These are phyloP conservation scores for Melocanna baccifera DNA, from an alignment of 176 grass and related monocot species.

Conservation along the genomic window DNA sequence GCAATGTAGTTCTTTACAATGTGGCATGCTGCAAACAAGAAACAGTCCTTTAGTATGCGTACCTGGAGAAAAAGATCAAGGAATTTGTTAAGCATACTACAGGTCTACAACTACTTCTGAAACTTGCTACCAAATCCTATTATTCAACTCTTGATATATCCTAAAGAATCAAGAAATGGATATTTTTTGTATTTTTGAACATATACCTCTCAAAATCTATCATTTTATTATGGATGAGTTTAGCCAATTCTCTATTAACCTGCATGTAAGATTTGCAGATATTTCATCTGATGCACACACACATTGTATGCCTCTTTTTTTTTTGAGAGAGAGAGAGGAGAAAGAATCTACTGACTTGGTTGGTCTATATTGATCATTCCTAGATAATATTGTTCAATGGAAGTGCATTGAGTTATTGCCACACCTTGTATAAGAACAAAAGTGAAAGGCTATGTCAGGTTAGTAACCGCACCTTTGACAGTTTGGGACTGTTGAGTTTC, in stretches of 20 bases:
- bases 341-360: neutral
- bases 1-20: constrained; percentile 93
- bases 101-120: neutral
- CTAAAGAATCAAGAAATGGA: neutral
- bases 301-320: neutral
- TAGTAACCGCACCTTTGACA: neutral
- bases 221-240: neutral
- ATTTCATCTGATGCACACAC: neutral
- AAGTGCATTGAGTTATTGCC: neutral
- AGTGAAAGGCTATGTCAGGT: neutral
- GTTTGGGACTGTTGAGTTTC: constrained; percentile 3
- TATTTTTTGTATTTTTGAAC: neutral
- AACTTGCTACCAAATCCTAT: neutral
- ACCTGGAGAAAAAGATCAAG: constrained; percentile 27
- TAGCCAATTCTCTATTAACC: neutral
- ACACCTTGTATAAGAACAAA: neutral
- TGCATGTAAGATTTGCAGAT: neutral
- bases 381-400: neutral
- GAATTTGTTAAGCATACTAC: constrained; percentile 1
- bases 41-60: constrained; percentile 39
- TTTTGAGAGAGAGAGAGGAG: no score
- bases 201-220: neutral
- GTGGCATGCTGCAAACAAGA: constrained; percentile 75
- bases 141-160: neutral
- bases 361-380: neutral